phyloP scores from a whole-genome alignment of 2,329 filamentous ascomycete species.

The Fusarium tanahbumbuense region DNA sequence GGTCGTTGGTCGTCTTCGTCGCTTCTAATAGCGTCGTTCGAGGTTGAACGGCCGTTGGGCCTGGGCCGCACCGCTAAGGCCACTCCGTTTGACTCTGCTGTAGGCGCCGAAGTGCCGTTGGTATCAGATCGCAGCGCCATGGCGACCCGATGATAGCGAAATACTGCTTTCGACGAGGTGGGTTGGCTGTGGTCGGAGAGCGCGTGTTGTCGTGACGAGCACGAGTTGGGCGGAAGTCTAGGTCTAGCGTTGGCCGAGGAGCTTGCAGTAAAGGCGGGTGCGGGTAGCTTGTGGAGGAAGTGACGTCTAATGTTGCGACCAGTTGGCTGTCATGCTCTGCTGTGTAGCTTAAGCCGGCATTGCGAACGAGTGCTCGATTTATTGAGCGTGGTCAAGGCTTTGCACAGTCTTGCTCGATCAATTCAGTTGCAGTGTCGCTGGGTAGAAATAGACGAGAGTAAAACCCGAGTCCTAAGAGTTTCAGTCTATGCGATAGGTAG shows the following conservation, averaged over 20 bases:
- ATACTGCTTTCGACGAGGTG: conserved; percentile 28
- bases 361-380: conserved; percentile 31
- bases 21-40: conserved; percentile 43
- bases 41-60: conserved; percentile 47
- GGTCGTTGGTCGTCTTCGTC: conserved; percentile 55
- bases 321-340: conserved; percentile 43
- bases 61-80: conserved; percentile 46
- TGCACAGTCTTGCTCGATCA: conserved; percentile 11
- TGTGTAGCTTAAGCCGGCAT: conserved; percentile 43
- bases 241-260: conserved; percentile 44
- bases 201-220: conserved; percentile 41
- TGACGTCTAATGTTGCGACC: conserved; percentile 46
- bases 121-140: conserved; percentile 52
- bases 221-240: conserved; percentile 36
- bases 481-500: conserved; percentile 3
- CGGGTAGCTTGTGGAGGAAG: conserved; percentile 42
- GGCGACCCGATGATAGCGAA: conserved; percentile 41
- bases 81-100: conserved; percentile 37
- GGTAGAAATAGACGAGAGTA: conserved; percentile 14
- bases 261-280: conserved; percentile 36
- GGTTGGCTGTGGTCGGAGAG: conserved; percentile 34
- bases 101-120: conserved; percentile 48
- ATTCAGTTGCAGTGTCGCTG: not conserved
- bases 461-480: conserved; percentile 32
- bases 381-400: conserved; percentile 5